Percentiles rank a stretch among this genome's conserved stretches.
Evolutionary conservation across 495 filamentous ascomycete species (phyloP).

Genomic region (Cercophora newfieldiana): DNA sequence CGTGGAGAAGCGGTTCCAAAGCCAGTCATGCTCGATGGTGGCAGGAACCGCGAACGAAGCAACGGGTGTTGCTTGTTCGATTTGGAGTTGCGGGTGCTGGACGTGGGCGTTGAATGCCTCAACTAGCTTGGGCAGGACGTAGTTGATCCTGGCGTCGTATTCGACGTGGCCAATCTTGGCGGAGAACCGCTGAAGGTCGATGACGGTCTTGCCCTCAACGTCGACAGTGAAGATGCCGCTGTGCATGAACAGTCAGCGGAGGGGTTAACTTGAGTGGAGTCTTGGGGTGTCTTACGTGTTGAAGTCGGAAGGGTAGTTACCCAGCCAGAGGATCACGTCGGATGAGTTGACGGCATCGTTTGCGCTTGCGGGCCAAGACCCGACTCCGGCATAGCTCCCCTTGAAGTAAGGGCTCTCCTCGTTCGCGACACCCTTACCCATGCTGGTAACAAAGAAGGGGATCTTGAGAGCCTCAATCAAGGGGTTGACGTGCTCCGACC

Average conservation of each 20-base stretch:
- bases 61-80: neutral
- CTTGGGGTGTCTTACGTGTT: slow-evolving; percentile 27
- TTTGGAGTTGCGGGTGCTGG: slow-evolving; percentile 6
- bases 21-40: slow-evolving; percentile 36
- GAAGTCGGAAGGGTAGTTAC: slow-evolving; percentile 34
- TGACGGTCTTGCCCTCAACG: slow-evolving; percentile 24
- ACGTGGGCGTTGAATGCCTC: slow-evolving; percentile 22
- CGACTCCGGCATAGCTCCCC: slow-evolving; percentile 35
- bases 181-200: slow-evolving; percentile 45
- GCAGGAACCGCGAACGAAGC: neutral
- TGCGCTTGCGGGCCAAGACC: slow-evolving; percentile 22
- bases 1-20: slow-evolving; percentile 35
- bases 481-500: slow-evolving; percentile 26
- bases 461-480: slow-evolving; percentile 34
- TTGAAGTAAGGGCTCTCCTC: slow-evolving; percentile 33
- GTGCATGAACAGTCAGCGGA: neutral
- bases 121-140: slow-evolving; percentile 31
- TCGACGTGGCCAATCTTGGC: slow-evolving; percentile 32
- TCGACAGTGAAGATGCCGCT: slow-evolving; percentile 42
- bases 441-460: slow-evolving; percentile 34
- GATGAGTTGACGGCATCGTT: slow-evolving; percentile 31
- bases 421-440: slow-evolving; percentile 40
- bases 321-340: slow-evolving; percentile 41
- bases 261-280: too few species aligned
- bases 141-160: slow-evolving; percentile 36